phyloP scores from a whole-genome alignment of 179 eudicot genomes.

The Silene noctiflora region DNA sequence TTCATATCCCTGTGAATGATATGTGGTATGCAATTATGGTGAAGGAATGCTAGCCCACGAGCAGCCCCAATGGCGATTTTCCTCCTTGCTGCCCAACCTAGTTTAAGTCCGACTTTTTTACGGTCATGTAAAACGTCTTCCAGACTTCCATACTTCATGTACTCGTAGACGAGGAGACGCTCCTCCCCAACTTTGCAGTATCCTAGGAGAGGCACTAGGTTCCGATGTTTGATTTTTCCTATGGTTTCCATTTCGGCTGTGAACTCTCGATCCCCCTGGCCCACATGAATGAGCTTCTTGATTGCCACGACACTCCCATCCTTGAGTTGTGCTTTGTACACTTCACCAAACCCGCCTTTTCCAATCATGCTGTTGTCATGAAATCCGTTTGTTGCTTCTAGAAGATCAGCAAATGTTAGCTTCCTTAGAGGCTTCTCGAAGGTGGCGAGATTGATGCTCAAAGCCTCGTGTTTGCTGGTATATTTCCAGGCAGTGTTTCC shows the following conservation, averaged over 20 bases:
- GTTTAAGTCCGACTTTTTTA: slow-evolving; percentile 57
- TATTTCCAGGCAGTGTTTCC: slow-evolving; percentile 45
- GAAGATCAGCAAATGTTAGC: slow-evolving; percentile 84
- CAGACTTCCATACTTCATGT: slow-evolving; percentile 83
- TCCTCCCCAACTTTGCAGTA: slow-evolving; percentile 95
- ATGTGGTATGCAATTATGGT: slow-evolving; percentile 81
- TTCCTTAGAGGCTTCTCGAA: slow-evolving; percentile 78
- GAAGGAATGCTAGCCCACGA: slow-evolving; percentile 81
- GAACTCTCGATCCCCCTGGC: slow-evolving; percentile 92
- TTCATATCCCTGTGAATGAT: slow-evolving; percentile 95
- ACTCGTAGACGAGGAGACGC: slow-evolving; percentile 77
- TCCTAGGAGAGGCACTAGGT: slow-evolving; percentile 84
- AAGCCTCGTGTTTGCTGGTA: slow-evolving; percentile 63
- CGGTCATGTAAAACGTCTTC: slow-evolving; percentile 77
- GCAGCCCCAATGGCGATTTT: slow-evolving; percentile 89
- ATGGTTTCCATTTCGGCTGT: slow-evolving; percentile 96
- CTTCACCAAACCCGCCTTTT: slow-evolving; percentile 94
- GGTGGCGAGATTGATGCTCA: slow-evolving; percentile 73
- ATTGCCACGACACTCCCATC: slow-evolving; percentile 82
- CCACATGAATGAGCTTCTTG: slow-evolving; percentile 82
- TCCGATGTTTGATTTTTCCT: slow-evolving; percentile 84
- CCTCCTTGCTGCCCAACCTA: slow-evolving; percentile 70
- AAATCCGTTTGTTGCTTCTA: slow-evolving; percentile 90
- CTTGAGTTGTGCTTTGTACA: slow-evolving; percentile 82
- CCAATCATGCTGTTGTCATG: slow-evolving; percentile 68